A percentile compares a stretch with the other conserved stretches of the same genome.
phyloP scores from a whole-genome alignment of 768 basidiomycete genomes.

The Mycena alexandri region DNA sequence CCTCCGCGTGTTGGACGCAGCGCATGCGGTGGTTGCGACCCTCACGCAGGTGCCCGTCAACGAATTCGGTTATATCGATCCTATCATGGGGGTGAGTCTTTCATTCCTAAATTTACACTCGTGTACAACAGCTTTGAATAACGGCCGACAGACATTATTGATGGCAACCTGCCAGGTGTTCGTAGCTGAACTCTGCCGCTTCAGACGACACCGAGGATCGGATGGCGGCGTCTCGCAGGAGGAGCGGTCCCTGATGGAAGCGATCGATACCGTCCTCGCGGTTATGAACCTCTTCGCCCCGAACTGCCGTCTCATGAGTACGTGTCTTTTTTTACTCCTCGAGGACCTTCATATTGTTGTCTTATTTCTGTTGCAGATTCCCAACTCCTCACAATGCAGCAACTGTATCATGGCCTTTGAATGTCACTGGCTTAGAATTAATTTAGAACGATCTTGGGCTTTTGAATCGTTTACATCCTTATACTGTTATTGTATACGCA shows the following conservation, averaged over 20 bases:
- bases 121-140: neutral
- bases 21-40: conserved; percentile 25
- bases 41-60: conserved; percentile 12
- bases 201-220: conserved; percentile 15
- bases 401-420: conserved; percentile 24
- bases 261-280: conserved; percentile 31
- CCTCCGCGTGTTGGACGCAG: conserved; percentile 19
- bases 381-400: conserved; percentile 25
- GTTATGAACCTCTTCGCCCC: conserved; percentile 34
- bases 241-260: conserved; percentile 21
- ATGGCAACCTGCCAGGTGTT: conserved; percentile 40
- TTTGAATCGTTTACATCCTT: too few species aligned
- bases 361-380: conserved; percentile 15
- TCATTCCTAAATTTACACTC: neutral
- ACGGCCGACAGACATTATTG: conserved; percentile 17
- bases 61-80: conserved; percentile 29
- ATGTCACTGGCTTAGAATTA: neutral
- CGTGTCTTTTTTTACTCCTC: neutral
- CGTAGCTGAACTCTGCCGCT: conserved; percentile 27
- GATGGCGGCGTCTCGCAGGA: conserved; percentile 2
- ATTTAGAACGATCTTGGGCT: too few species aligned
- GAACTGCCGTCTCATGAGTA: conserved; percentile 35
- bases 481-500: too few species aligned
- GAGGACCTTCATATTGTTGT: neutral
- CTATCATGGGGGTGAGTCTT: conserved; percentile 34